These are phyloP conservation scores for Pseudoscleropodium purum DNA, from an alignment of 225 moss, liverwort and hornwort species.

Conservation along the genomic window DNA sequence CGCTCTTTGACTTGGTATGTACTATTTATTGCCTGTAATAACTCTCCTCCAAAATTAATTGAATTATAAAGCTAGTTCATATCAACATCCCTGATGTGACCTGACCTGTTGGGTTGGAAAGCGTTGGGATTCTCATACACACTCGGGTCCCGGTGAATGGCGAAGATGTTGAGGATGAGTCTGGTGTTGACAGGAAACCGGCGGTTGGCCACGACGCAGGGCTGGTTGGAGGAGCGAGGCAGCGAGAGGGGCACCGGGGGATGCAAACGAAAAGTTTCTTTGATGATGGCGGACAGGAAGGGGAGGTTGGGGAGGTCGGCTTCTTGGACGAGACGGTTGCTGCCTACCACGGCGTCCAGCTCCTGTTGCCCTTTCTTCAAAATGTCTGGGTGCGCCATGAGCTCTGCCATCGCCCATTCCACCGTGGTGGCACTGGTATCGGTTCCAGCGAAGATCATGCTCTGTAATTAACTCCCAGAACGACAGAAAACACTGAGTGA, in stretches of 20 bases:
- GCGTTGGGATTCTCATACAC: constrained; percentile 28
- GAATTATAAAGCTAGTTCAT: not conserved
- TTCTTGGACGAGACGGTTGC: constrained; percentile 40
- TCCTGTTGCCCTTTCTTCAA: constrained; percentile 26
- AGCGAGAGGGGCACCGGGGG: constrained; percentile 16
- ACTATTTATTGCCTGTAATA: not conserved
- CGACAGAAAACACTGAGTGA: not conserved
- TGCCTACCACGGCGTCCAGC: constrained; percentile 51
- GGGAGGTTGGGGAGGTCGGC: constrained; percentile 15
- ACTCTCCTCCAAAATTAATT: not conserved
- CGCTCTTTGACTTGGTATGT: not conserved
- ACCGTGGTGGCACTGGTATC: constrained; percentile 40
- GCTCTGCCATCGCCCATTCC: constrained; percentile 48
- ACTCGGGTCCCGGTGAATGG: constrained; percentile 24
- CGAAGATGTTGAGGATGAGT: constrained; percentile 47
- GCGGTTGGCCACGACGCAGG: constrained; percentile 26
- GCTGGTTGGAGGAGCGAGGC: constrained; percentile 37
- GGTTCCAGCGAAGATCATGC: constrained; percentile 44
- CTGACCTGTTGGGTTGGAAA: constrained; percentile 31
- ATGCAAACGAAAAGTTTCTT: constrained; percentile 51
- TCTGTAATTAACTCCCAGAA: constrained; percentile 12
- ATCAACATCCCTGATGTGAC: not conserved
- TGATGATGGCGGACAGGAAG: constrained; percentile 31
- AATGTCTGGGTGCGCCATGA: constrained; percentile 33
- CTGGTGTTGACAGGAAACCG: constrained; percentile 48